phyloP scores from a whole-genome alignment of 805 yeast species.

The Kuraishia molischiana region DNA sequence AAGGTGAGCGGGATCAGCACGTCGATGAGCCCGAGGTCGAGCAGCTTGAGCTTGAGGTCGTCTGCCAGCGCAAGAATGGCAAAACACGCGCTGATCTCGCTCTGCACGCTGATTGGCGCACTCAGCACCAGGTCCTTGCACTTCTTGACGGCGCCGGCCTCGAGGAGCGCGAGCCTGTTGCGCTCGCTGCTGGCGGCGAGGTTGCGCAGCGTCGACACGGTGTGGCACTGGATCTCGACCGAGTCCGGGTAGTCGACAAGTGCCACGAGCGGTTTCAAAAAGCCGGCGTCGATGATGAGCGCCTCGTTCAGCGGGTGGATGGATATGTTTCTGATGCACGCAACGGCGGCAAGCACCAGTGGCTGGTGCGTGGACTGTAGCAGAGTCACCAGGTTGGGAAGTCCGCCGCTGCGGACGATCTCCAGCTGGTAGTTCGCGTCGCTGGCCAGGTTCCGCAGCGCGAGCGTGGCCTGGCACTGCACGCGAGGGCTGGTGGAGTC shows the following conservation, averaged over 20 bases:
- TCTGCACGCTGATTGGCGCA: slow-evolving; percentile 88
- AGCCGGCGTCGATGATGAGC: slow-evolving; percentile 92
- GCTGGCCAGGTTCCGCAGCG: slow-evolving; percentile 89
- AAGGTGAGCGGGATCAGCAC: slow-evolving; percentile 88
- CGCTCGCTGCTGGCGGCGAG: slow-evolving; percentile 93
- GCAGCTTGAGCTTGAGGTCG: slow-evolving; percentile 76
- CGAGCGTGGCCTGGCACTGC: slow-evolving; percentile 97
- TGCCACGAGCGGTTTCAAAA: slow-evolving; percentile 81
- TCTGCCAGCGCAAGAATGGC: slow-evolving; percentile 96
- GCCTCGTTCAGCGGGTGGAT: slow-evolving; percentile 96
- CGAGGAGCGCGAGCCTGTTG: slow-evolving; percentile 83
- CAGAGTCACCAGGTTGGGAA: slow-evolving; percentile 85
- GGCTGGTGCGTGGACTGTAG: slow-evolving; percentile 88
- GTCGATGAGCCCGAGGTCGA: slow-evolving; percentile 76
- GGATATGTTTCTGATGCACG: slow-evolving; percentile 94
- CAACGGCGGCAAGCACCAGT: slow-evolving; percentile 90
- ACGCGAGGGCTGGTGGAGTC: slow-evolving; percentile 90
- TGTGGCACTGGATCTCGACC: slow-evolving; percentile 97
- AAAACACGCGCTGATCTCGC: slow-evolving; percentile 94
- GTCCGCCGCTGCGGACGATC: slow-evolving; percentile 91
- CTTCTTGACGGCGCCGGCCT: slow-evolving; percentile 92
- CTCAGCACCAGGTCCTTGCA: slow-evolving; percentile 79
- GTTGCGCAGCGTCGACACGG: slow-evolving; percentile 91
- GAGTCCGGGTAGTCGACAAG: slow-evolving; percentile 77
- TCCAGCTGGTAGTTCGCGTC: slow-evolving; percentile 95